Percentiles rank a stretch among this genome's conserved stretches.
Evolutionary conservation across 176 grass and related monocot species (phyloP).

Genomic region (Musa acuminata): DNA sequence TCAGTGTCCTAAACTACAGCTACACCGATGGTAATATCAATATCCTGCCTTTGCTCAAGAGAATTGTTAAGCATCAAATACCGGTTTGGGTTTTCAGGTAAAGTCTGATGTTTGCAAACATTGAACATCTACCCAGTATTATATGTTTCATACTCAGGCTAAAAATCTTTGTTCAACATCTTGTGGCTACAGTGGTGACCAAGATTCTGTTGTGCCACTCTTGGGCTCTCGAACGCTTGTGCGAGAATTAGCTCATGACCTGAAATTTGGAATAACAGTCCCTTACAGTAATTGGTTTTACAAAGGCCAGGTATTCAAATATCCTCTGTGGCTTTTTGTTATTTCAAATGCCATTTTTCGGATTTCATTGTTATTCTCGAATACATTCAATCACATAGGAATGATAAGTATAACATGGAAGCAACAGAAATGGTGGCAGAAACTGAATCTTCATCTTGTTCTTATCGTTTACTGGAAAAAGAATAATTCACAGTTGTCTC

Average conservation of each 20-base stretch:
- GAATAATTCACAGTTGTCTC: no score
- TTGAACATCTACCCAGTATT: not conserved
- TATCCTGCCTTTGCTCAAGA: conserved; percentile 76
- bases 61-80: conserved; percentile 83
- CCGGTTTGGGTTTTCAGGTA: conserved; percentile 93
- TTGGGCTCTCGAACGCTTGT: conserved; percentile 83
- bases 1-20: conserved; percentile 79
- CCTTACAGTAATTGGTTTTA: conserved; percentile 75
- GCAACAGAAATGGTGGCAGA: not conserved
- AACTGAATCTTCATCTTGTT: no score
- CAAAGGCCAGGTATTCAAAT: conserved; percentile 57
- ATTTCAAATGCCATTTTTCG: no score
- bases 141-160: not conserved
- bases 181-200: conserved; percentile 54
- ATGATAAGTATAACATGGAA: not conserved
- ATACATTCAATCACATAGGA: not conserved
- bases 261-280: conserved; percentile 65
- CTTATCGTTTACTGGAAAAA: no score
- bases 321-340: no score
- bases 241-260: conserved; percentile 64
- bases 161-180: not conserved
- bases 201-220: conserved; percentile 94
- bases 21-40: conserved; percentile 63
- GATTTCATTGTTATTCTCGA: not conserved
- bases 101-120: not conserved